These are phyloP conservation scores for Pterula multifida DNA, from an alignment of 1,284 basidiomycete species.

Conservation along the genomic window DNA sequence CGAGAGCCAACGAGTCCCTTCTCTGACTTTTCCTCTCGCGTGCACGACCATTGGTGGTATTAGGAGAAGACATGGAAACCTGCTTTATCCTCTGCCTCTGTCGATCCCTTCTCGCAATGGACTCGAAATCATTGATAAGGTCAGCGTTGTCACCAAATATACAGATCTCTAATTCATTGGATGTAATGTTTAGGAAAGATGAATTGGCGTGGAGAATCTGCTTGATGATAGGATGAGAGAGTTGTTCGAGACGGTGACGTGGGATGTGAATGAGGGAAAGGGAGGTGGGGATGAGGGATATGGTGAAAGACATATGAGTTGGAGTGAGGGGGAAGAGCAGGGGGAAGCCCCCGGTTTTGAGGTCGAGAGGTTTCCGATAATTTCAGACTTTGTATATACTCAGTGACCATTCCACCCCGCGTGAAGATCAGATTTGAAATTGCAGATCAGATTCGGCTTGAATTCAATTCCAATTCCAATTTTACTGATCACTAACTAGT, in stretches of 20 bases:
- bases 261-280: constrained; percentile 64
- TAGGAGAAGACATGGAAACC: constrained; percentile 15
- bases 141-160: constrained; percentile 53
- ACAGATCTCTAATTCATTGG: constrained; percentile 64
- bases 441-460: not conserved
- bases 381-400: not conserved
- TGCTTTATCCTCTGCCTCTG: constrained; percentile 29
- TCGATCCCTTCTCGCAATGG: constrained; percentile 46
- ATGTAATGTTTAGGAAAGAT: constrained; percentile 61
- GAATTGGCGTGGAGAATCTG: constrained; percentile 57
- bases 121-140: constrained; percentile 43
- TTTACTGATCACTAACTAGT: too few relatives aligned
- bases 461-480: not conserved
- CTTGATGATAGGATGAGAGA: constrained; percentile 51
- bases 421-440: not conserved
- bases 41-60: not conserved
- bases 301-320: constrained; percentile 34
- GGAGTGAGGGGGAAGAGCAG: constrained; percentile 13
- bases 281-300: constrained; percentile 55
- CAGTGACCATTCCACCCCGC: not conserved
- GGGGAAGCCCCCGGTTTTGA: constrained; percentile 9
- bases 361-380: constrained; percentile 13
- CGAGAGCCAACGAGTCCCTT: not conserved
- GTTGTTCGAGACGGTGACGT: constrained; percentile 43
- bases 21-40: not conserved